These are phyloP conservation scores for Periconia macrospinosa DNA, from an alignment of 2,329 filamentous ascomycete genomes.

Conservation along the genomic window DNA sequence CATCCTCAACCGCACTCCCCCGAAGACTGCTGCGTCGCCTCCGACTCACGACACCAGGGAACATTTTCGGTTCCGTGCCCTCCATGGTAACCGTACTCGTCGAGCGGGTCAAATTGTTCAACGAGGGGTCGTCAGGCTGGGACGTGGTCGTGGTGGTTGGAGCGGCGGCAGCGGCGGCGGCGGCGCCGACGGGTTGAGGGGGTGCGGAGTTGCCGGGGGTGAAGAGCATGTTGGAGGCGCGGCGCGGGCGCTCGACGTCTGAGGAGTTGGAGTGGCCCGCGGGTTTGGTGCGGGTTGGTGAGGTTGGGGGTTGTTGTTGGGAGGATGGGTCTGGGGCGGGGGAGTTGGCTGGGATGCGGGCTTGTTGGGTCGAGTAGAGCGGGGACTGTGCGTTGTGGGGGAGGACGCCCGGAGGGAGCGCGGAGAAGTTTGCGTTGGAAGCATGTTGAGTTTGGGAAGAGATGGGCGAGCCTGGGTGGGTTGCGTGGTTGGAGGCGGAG, in stretches of 20 bases:
- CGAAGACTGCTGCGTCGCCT: constrained; percentile 41
- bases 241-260: constrained; percentile 25
- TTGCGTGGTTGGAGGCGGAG: constrained; percentile 30
- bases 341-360: constrained; percentile 35
- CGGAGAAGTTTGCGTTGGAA: constrained; percentile 35
- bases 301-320: constrained; percentile 25
- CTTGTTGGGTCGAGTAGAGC: constrained; percentile 37
- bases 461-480: constrained; percentile 42
- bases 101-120: constrained; percentile 21
- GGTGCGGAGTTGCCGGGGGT: constrained; percentile 22
- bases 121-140: constrained; percentile 14
- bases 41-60: constrained; percentile 67
- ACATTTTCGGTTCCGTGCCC: constrained; percentile 68
- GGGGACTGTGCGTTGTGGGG: constrained; percentile 28
- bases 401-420: constrained; percentile 33
- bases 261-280: constrained; percentile 9
- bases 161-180: too few relatives aligned
- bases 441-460: constrained; percentile 41
- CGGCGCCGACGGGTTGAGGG: constrained; percentile 19
- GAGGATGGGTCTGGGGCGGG: constrained; percentile 9
- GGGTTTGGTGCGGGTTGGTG: constrained; percentile 24
- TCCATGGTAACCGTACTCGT: constrained; percentile 35
- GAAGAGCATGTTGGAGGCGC: constrained; percentile 32
- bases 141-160: not conserved
- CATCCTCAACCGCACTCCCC: constrained; percentile 22